Conservation (phyloP, 257 asterid genomes). For the Solanum acaule region DNA sequence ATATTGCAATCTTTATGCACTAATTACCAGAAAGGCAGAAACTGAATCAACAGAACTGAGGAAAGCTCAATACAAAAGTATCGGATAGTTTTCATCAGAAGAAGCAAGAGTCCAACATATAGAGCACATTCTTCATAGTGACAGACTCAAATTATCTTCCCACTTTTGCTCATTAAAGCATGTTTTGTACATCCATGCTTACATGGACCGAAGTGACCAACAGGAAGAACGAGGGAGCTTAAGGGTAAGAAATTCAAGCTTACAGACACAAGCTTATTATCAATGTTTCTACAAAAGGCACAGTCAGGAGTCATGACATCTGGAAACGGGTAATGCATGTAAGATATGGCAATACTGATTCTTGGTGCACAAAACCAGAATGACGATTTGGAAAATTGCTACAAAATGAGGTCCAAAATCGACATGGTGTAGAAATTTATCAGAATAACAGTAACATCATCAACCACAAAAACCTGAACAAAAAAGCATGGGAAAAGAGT, state of each 20-base stretch:
- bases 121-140: background rate
- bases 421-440: background rate
- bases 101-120: background rate
- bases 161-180: background rate
- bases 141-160: background rate
- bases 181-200: background rate
- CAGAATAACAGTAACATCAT: background rate
- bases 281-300: background rate
- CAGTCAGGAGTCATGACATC: background rate
- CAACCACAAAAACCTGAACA: background rate
- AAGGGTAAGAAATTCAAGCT: background rate
- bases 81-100: background rate
- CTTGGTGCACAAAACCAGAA: background rate
- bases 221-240: background rate
- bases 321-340: background rate
- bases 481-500: background rate
- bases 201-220: background rate
- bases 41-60: background rate
- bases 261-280: background rate
- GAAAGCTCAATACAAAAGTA: background rate
- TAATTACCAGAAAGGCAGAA: background rate
- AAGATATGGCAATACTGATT: background rate
- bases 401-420: background rate
- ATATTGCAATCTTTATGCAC: background rate
- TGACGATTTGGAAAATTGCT: background rate